phyloP scores from a whole-genome alignment of 495 filamentous ascomycete species.

The Glonium stellatum region DNA sequence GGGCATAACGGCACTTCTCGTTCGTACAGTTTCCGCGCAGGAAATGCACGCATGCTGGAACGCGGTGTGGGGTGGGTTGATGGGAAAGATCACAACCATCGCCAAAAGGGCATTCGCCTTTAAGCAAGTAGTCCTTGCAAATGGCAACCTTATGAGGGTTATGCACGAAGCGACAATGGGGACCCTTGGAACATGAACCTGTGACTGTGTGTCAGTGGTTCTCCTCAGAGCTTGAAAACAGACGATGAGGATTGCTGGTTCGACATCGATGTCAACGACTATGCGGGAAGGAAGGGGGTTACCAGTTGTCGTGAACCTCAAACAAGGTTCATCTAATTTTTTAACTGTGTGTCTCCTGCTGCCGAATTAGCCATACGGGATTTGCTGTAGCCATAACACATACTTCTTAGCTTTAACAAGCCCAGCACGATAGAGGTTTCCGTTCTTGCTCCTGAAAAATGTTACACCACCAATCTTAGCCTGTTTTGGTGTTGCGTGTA shows the following conservation, averaged over 20 bases:
- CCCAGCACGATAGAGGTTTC: slow-evolving; percentile 77
- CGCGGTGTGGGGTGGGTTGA: slow-evolving; percentile 75
- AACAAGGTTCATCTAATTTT: slow-evolving; percentile 76
- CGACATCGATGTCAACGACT: not conserved
- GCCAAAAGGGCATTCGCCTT: slow-evolving; percentile 71
- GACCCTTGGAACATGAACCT: slow-evolving; percentile 80
- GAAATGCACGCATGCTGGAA: slow-evolving; percentile 85
- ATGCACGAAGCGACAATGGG: slow-evolving; percentile 73
- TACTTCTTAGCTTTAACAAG: slow-evolving; percentile 62
- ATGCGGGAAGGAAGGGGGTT: slow-evolving; percentile 41
- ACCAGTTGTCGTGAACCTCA: slow-evolving; percentile 88
- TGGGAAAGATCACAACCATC: slow-evolving; percentile 89
- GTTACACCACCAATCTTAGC: slow-evolving; percentile 72
- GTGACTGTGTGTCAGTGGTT: slow-evolving; percentile 16
- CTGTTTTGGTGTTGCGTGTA: slow-evolving; percentile 62
- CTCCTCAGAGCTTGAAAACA: slow-evolving; percentile 1
- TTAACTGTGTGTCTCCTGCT: slow-evolving; percentile 44
- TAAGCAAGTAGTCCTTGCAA: slow-evolving; percentile 78
- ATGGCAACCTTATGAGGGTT: slow-evolving; percentile 84
- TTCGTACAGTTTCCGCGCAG: slow-evolving; percentile 87
- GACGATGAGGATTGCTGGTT: slow-evolving; percentile 19
- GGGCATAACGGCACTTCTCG: slow-evolving; percentile 78
- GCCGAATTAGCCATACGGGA: slow-evolving; percentile 2
- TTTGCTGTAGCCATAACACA: slow-evolving; percentile 29
- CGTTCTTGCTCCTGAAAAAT: slow-evolving; percentile 84